Percentiles rank a stretch among this genome's conserved stretches.
Conservation (phyloP, 495 filamentous ascomycete species). For the Patellaria atrata region DNA sequence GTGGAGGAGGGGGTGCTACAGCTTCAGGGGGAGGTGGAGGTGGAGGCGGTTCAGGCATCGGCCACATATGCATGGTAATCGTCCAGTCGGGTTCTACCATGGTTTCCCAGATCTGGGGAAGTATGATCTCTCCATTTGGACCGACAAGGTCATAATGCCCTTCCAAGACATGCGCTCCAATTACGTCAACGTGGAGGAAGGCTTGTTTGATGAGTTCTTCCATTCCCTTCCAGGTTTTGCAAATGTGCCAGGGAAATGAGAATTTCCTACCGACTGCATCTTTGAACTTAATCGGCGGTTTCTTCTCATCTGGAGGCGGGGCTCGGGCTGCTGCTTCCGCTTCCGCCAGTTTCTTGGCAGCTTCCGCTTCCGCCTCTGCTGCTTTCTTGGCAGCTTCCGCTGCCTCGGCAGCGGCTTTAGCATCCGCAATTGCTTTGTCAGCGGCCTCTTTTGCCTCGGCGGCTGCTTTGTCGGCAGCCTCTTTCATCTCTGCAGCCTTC, state of each 20-base stretch:
- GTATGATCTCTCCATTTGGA: slow-evolving; percentile 75
- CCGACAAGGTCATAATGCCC: slow-evolving; percentile 77
- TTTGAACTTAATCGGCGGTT: slow-evolving; percentile 62
- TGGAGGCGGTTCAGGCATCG: slow-evolving; percentile 50
- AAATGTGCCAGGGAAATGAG: slow-evolving; percentile 68
- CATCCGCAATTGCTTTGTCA: slow-evolving; percentile 19
- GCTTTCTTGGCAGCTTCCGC: slow-evolving; percentile 24
- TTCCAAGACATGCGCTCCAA: slow-evolving; percentile 68
- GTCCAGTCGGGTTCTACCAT: slow-evolving; percentile 76
- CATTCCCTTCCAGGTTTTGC: slow-evolving; percentile 61
- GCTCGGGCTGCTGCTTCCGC: slow-evolving; percentile 37
- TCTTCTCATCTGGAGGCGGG: slow-evolving; percentile 23
- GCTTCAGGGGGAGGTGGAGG: slow-evolving; percentile 15
- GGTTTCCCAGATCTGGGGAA: slow-evolving; percentile 76
- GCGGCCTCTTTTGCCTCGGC: slow-evolving; percentile 20
- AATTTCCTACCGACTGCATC: slow-evolving; percentile 79
- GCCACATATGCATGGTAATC: slow-evolving; percentile 97
- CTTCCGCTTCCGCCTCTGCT: slow-evolving; percentile 34
- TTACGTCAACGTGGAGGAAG: slow-evolving; percentile 69
- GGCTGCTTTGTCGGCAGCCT: slow-evolving; percentile 12
- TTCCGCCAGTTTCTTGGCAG: slow-evolving; percentile 36
- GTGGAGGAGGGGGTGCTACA: neutral
- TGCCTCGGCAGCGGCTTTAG: slow-evolving; percentile 24
- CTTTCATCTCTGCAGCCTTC: slow-evolving; percentile 18
- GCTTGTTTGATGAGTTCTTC: slow-evolving; percentile 67